Percentiles rank a stretch among this genome's conserved stretches.
Conservation (phyloP, 2,329 filamentous ascomycete genomes). For the Fusarium redolens region DNA sequence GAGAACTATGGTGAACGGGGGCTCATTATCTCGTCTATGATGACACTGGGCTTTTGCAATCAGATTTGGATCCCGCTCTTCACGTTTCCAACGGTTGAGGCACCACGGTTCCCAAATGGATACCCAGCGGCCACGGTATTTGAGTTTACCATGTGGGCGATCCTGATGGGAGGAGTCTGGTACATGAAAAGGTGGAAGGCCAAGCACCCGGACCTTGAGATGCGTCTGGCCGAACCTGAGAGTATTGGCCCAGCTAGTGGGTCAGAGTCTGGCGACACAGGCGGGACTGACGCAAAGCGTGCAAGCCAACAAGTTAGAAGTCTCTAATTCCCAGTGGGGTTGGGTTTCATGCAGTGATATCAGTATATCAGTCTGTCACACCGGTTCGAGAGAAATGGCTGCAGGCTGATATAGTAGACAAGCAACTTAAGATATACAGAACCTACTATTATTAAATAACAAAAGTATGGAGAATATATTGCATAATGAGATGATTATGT, state of each 20-base stretch:
- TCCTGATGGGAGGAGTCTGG: constrained; percentile 8
- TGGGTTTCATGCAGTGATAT: background rate
- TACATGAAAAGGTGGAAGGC: constrained; percentile 3
- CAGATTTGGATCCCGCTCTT: constrained; percentile 6
- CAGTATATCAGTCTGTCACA: too few relatives aligned
- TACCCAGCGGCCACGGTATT: background rate
- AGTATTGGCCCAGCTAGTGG: rapidly evolving
- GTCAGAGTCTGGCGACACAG: rapidly evolving
- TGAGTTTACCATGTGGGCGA: constrained; percentile 1
- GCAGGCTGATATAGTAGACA: too few relatives aligned
- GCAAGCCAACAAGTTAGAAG: rapidly evolving
- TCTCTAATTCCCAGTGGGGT: background rate
- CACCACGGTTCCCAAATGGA: background rate
- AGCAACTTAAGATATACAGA: too few relatives aligned
- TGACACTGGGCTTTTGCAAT: constrained; percentile 7
- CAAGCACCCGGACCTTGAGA: background rate
- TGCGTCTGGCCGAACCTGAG: background rate
- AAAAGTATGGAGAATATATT: background rate
- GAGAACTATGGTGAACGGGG: constrained; percentile 4
- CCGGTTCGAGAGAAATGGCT: too few relatives aligned
- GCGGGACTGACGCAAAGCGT: background rate
- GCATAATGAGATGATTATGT: too few relatives aligned
- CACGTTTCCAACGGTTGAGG: background rate
- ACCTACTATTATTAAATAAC: background rate
- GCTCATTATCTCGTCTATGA: constrained; percentile 3